Conservation (phyloP, 257 asterid species). For the Solanum megistacrolobum region DNA sequence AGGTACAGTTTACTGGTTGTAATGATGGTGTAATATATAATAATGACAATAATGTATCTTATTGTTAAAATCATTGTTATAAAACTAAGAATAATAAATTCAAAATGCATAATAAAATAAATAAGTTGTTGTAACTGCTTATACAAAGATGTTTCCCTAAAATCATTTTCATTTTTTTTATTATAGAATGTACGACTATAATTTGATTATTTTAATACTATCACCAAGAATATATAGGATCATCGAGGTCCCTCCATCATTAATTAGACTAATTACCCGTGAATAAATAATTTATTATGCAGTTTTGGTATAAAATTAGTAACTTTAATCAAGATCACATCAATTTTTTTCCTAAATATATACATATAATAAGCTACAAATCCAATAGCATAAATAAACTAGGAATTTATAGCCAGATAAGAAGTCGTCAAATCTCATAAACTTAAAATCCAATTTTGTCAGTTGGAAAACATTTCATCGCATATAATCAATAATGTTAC, state of each 20-base stretch:
- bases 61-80: too few relatives aligned
- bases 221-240: background rate
- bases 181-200: background rate
- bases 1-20: background rate
- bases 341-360: fast-evolving
- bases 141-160: too few relatives aligned
- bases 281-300: too few relatives aligned
- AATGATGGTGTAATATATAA: background rate
- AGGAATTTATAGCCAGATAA: too few relatives aligned
- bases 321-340: background rate
- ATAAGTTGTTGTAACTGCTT: background rate
- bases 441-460: too few relatives aligned
- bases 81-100: too few relatives aligned
- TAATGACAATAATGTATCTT: background rate
- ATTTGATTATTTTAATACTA: background rate
- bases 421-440: too few relatives aligned
- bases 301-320: background rate
- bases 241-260: background rate
- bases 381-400: background rate
- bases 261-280: background rate
- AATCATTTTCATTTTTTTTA: fast-evolving
- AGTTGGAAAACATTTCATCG: background rate
- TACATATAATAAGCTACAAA: background rate
- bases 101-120: background rate
- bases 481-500: background rate